Conservation (phyloP, 768 basidiomycete species). For the Roridomyces roridus region DNA sequence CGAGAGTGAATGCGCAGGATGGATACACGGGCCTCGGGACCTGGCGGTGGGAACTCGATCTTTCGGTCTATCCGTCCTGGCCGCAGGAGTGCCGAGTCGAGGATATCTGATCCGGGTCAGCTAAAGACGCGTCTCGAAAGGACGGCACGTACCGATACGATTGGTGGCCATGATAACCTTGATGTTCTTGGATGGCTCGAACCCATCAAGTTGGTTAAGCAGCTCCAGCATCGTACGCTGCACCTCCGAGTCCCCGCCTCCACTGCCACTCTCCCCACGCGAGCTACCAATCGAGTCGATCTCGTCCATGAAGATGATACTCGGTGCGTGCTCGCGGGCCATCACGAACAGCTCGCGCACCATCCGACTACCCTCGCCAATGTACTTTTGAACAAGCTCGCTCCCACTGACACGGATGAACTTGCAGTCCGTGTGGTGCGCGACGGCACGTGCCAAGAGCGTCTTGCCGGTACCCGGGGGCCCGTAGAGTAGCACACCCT, state of each 20-base stretch:
- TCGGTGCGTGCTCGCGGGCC: constrained; percentile 96
- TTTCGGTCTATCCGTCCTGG: constrained; percentile 95
- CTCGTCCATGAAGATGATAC: constrained; percentile 99
- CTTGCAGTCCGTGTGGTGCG: constrained; percentile 97
- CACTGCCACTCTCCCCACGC: constrained; percentile 89
- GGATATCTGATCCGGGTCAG: constrained; percentile 78
- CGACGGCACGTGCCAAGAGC: constrained; percentile 91
- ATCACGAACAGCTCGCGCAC: constrained; percentile 97
- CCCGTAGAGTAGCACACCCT: constrained; percentile 94
- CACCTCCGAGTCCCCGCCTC: constrained; percentile 88
- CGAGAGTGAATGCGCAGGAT: constrained; percentile 97
- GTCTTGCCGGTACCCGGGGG: constrained; percentile 98
- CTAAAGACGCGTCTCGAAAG: too few relatives aligned
- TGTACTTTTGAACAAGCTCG: constrained; percentile 97
- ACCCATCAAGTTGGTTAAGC: constrained; percentile 88
- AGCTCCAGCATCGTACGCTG: constrained; percentile 92
- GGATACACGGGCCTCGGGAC: constrained; percentile 95
- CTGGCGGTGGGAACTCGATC: constrained; percentile 98
- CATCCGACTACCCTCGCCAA: constrained; percentile 96
- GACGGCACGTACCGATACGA: constrained; percentile 71
- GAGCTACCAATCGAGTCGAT: constrained; percentile 97
- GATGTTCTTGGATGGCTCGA: constrained; percentile 97
- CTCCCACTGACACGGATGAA: constrained; percentile 96
- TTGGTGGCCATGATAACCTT: constrained; percentile 98
- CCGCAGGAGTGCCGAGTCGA: constrained; percentile 90